phyloP scores from a whole-genome alignment of 495 filamentous ascomycete species.

The Talaromyces borbonicus region DNA sequence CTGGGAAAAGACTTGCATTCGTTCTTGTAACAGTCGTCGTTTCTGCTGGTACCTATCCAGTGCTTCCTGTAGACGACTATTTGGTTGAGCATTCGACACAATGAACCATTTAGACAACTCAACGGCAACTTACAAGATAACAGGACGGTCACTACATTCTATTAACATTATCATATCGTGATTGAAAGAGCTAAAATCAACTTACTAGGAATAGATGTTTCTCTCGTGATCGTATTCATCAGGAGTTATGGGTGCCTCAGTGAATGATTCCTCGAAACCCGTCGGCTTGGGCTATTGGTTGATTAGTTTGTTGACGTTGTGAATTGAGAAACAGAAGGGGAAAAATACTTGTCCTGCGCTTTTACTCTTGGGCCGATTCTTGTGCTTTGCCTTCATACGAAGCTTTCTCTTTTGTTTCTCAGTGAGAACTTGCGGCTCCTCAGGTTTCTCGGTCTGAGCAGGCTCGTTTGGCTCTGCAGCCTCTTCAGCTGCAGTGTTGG shows the following conservation, averaged over 20 bases:
- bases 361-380: conserved; percentile 35
- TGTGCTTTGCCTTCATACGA: conserved; percentile 24
- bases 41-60: conserved; percentile 70
- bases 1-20: conserved; percentile 58
- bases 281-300: conserved; percentile 34
- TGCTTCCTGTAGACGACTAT: conserved; percentile 72
- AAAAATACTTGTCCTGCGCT: conserved; percentile 28
- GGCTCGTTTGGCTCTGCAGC: not conserved
- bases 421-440: not conserved
- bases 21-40: conserved; percentile 57
- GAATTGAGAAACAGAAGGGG: not conserved
- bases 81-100: not conserved
- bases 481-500: not conserved
- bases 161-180: conserved; percentile 4
- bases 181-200: conserved; percentile 12
- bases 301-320: not conserved
- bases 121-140: conserved; percentile 26
- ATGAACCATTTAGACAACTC: not conserved
- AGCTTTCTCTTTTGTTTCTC: conserved; percentile 5
- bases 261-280: conserved; percentile 65
- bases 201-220: conserved; percentile 46
- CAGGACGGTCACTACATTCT: conserved; percentile 25
- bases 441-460: not conserved
- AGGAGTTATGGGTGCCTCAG: conserved; percentile 68
- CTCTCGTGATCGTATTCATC: conserved; percentile 52